Conservation (phyloP, 306 rosid genomes). For the Boehmeria nivea region DNA sequence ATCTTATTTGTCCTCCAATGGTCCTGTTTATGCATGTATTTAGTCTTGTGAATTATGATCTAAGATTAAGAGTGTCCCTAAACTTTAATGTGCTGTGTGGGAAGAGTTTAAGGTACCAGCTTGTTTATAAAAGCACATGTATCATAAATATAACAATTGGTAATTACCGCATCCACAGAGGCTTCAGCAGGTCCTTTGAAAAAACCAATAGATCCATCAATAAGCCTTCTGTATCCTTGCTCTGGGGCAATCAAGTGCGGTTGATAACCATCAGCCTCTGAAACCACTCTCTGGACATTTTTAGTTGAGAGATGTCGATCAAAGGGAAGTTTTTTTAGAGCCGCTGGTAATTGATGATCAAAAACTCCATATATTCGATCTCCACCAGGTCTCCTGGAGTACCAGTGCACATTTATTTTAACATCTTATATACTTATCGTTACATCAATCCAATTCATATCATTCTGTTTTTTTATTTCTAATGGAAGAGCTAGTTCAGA, state of each 20-base stretch:
- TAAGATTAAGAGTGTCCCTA: not conserved
- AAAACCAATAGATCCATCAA: constrained; percentile 85
- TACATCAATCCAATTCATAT: not conserved
- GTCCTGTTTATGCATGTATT: not conserved
- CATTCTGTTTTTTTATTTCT: not conserved
- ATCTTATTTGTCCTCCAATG: no score
- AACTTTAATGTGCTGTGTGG: no score
- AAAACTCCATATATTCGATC: constrained; percentile 96
- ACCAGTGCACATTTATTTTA: not conserved
- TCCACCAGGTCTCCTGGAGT: constrained; percentile 92
- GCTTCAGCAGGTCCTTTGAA: constrained; percentile 99
- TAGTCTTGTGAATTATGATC: not conserved
- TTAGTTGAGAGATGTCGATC: constrained; percentile 86
- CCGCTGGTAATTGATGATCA: constrained; percentile 95
- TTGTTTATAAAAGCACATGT: not conserved
- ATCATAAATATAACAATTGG: constrained; percentile 28
- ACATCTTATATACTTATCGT: no score
- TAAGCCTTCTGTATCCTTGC: constrained; percentile 96
- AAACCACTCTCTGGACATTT: constrained; percentile 89
- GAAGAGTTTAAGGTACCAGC: not conserved
- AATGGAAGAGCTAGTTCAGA: not conserved
- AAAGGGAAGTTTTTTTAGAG: constrained; percentile 87
- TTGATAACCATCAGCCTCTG: constrained; percentile 98
- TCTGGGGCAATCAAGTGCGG: constrained; percentile 99
- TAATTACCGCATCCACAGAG: constrained; percentile 97